Conservation (phyloP, 352 stramenopile species). For the Pythium pyrilobum region DNA sequence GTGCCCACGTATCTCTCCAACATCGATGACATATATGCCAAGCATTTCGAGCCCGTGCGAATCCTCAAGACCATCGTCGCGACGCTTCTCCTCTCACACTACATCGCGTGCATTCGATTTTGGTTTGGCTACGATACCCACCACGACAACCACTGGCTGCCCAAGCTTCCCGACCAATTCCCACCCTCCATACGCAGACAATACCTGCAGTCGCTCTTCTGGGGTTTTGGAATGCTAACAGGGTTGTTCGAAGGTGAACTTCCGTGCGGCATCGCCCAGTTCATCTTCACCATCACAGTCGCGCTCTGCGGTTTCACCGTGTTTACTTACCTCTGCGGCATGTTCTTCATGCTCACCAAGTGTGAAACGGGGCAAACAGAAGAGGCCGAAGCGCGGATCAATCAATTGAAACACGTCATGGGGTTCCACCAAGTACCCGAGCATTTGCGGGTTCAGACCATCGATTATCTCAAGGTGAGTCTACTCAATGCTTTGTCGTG, state of each 20-base stretch:
- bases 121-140: conserved; percentile 38
- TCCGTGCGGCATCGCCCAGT: conserved; percentile 29
- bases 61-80: conserved; percentile 39
- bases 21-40: conserved; percentile 50
- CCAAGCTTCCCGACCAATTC: neutral
- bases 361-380: conserved; percentile 45
- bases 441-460: conserved; percentile 25
- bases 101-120: conserved; percentile 43
- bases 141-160: conserved; percentile 35
- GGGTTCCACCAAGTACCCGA: conserved; percentile 42
- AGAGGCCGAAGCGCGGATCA: conserved; percentile 39
- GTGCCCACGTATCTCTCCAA: conserved; percentile 35
- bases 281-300: conserved; percentile 52
- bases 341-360: conserved; percentile 66
- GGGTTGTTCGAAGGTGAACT: conserved; percentile 50
- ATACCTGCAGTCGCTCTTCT: conserved; percentile 54
- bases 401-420: conserved; percentile 54
- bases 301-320: conserved; percentile 43
- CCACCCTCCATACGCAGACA: conserved; percentile 6
- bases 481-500: neutral
- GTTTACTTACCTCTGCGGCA: conserved; percentile 57
- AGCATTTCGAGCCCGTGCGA: conserved; percentile 49
- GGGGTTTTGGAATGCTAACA: conserved; percentile 43
- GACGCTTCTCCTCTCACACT: conserved; percentile 37
- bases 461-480: conserved; percentile 46